Conservation (phyloP, 805 yeast species). For the Candida oleophila region DNA sequence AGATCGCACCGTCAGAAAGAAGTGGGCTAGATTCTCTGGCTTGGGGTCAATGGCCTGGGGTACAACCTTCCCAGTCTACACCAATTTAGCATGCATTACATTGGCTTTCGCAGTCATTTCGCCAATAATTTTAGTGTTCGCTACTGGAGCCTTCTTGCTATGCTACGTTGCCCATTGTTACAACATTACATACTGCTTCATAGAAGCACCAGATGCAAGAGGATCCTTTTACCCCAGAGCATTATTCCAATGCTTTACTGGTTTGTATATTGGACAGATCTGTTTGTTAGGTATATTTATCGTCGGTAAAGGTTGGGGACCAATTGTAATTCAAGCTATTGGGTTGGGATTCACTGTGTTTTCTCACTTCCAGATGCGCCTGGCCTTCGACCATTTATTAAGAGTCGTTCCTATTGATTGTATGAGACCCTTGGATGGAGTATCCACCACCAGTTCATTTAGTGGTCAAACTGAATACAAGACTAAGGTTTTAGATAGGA, state of each 20-base stretch:
- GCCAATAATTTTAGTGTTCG: constrained; percentile 78
- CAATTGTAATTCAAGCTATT: constrained; percentile 72
- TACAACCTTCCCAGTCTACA: constrained; percentile 72
- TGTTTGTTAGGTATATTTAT: constrained; percentile 84
- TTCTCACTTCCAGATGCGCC: constrained; percentile 60
- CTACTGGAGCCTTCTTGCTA: constrained; percentile 66
- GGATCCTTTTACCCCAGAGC: constrained; percentile 90
- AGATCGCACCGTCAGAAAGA: constrained; percentile 68
- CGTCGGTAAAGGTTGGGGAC: constrained; percentile 95
- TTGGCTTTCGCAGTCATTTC: constrained; percentile 72
- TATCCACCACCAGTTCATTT: constrained; percentile 59
- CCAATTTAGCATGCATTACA: constrained; percentile 67
- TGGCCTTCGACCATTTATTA: constrained; percentile 65
- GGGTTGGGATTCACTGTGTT: constrained; percentile 64
- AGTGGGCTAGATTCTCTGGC: constrained; percentile 56
- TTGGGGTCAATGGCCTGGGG: constrained; percentile 67
- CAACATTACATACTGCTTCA: constrained; percentile 69
- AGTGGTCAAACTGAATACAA: constrained; percentile 33
- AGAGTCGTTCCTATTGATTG: constrained; percentile 63
- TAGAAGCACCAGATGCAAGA: constrained; percentile 68
- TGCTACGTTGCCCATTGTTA: constrained; percentile 77
- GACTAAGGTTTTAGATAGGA: constrained; percentile 27
- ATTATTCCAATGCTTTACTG: constrained; percentile 81
- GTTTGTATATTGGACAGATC: constrained; percentile 83
- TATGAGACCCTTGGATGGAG: constrained; percentile 77